phyloP scores from a whole-genome alignment of 2,329 filamentous ascomycete species.

The Pseudogymnoascus verrucosus region DNA sequence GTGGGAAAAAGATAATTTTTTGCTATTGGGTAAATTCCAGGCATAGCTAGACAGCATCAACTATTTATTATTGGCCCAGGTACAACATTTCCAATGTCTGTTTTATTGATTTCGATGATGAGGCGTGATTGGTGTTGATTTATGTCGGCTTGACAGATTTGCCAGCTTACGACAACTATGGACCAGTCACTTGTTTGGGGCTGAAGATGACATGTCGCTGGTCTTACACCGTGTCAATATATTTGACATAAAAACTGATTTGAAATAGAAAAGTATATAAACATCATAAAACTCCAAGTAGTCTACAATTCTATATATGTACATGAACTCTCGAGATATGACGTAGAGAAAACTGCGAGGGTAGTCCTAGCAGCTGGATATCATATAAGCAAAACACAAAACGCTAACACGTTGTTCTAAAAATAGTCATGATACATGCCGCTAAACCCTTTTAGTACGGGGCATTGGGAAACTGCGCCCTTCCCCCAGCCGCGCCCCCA shows the following conservation, averaged over 20 bases:
- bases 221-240: constrained; percentile 67
- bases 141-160: background rate
- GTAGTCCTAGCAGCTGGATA: background rate
- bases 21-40: background rate
- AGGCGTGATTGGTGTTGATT: background rate
- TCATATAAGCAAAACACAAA: background rate
- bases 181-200: background rate
- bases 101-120: background rate
- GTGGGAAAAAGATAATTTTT: background rate
- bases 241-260: constrained; percentile 52
- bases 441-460: background rate
- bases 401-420: background rate
- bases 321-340: background rate
- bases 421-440: constrained; percentile 2
- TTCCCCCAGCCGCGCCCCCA: background rate
- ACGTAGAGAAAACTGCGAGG: background rate
- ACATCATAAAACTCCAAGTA: background rate
- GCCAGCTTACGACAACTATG: background rate
- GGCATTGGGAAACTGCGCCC: background rate
- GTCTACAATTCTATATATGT: constrained; percentile 5
- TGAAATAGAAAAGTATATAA: background rate
- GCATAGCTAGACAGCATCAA: background rate
- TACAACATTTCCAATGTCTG: background rate
- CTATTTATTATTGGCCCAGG: background rate
- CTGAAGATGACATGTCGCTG: background rate